Base-by-base conservation (phyloP, 2,329 filamentous ascomycete species). In the Dactylellina sp. region DNA sequence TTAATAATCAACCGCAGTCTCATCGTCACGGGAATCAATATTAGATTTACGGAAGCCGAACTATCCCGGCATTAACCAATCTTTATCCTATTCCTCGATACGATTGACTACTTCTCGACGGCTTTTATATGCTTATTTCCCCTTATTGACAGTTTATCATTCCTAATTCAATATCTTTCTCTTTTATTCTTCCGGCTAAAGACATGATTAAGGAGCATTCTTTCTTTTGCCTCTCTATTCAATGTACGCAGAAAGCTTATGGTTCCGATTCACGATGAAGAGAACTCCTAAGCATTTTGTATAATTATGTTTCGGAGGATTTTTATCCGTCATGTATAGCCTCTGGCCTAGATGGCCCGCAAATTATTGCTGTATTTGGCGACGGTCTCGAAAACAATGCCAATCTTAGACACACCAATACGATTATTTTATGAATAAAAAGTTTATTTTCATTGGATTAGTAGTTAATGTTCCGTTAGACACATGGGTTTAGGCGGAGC, bases 401-500 rank as follows among this genome's bases (percentile, higher is more conserved):
- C 18, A 53, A n/a, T 35, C 24, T 53, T 37, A 35, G 12, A 53
- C 49, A 53, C 14, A 37, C 28, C 9, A 18, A 14, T 35, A 16
- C 12, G 5, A 20, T 18, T 20, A 35, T 35, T 37, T 53, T 24
- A 18, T 25, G n/a, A 37, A 53, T 53, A 35, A 37, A 32, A 25
- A 12, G 20, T 14, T 6, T 35, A 35, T 16, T 37, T 50, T 53
- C 20, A 11, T 37, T 37, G 49, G 18, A 53, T 53, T 35, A 53
- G 24, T 37, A 32, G 7, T 35, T 53, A 53, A 35, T 35, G 49
- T 53, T 53, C 49, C 49, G 49, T 53, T 22, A 46, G 5, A 22
- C 42, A 22, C 16, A 46, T 20, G 42, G 16, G 18, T 18, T 53
- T 37, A 53, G 9, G 49, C 5, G n/a, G 28, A 53, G 28, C 5